Evolutionary conservation across 2,329 filamentous ascomycete genomes (phyloP), one percentile per base, ranked within the genome.

Genomic region (Verticillium tricorpus): DNA sequence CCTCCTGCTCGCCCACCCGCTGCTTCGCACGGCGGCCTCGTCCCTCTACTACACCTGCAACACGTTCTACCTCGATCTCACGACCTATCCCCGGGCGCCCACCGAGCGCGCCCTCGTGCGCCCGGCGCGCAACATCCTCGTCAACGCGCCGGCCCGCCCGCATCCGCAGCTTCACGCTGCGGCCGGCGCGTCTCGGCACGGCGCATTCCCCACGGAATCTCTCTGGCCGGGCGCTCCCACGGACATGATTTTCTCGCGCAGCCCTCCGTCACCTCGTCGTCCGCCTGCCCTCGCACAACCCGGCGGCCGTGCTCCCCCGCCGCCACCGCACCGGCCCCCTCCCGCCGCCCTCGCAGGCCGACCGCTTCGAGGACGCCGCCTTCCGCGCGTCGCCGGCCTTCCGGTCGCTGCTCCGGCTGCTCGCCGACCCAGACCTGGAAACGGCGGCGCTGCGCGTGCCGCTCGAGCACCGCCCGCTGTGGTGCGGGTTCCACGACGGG

Each of bases 391-490:
- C 64, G 2, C 58, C 61, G 17, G 61, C 64, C 9, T 66, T 66
- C 56, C 62, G 54, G 61, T 72, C 74, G 2, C 65, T 82, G 9
- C 66, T 82, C 56, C 69, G 70, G 59, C 68, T 82, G 19, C 67
- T 83, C 60, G 69, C 74, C 52, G 80, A 82, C 62, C 80, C 80
- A 57, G 76, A 81, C 56, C 69, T 83, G 39, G 69, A 77, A 57
- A 71, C 65, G 52, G 77, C 75, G 15, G 70, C 74, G 61, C 66
- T 82, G 32, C 70, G 69, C 65, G 73, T 80, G 45, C 72, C 72
- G 60, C 67, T 67, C 22, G 67, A 66, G 50, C 79, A 80, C 64
- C 70, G 71, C 59, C 62, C 66, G 22, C 68, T 74, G 1, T 80
- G 78, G 74, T 81, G 79, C 62, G 71, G 69, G 25, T 82, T 80